Evolutionary conservation across 2,329 filamentous ascomycete species (phyloP).

Genomic region (Sporothrix globosa): DNA sequence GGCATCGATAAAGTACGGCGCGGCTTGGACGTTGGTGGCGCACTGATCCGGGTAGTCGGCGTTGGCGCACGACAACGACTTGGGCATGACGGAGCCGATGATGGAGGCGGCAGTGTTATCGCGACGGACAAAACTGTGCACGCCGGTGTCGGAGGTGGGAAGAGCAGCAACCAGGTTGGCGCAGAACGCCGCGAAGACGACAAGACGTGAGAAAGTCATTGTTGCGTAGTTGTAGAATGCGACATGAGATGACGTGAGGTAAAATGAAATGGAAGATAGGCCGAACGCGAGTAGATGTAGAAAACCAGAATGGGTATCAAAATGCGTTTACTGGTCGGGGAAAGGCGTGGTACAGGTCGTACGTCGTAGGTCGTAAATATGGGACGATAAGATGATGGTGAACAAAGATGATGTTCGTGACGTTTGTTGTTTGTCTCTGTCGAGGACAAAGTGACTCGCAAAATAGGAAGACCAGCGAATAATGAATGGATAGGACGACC

Average conservation of each 20-base stretch:
- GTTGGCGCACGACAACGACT: slow-evolving; percentile 57
- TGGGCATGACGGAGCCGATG: slow-evolving; percentile 61
- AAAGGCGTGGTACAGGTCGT: neutral
- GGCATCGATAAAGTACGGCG: slow-evolving; percentile 57
- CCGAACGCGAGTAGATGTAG: too few species aligned
- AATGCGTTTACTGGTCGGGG: neutral
- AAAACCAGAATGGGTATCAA: slow-evolving; percentile 4
- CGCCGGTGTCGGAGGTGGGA: neutral
- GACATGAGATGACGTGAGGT: neutral
- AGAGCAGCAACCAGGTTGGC: slow-evolving; percentile 17
- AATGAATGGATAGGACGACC: neutral
- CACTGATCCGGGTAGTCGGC: slow-evolving; percentile 60
- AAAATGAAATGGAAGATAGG: neutral
- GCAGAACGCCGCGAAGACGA: slow-evolving; percentile 14
- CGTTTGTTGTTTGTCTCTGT: neutral
- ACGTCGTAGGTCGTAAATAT: neutral
- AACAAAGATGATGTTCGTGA: slow-evolving; percentile 13
- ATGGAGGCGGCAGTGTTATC: slow-evolving; percentile 43
- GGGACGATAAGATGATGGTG: neutral
- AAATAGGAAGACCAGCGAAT: neutral
- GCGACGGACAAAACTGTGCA: slow-evolving; percentile 20
- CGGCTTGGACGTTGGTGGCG: slow-evolving; percentile 65
- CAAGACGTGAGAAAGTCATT: neutral
- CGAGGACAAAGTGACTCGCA: neutral
- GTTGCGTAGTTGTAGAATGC: neutral